These are phyloP conservation scores for Amanita exitialis DNA, from an alignment of 768 basidiomycete species.

Conservation along the genomic window DNA sequence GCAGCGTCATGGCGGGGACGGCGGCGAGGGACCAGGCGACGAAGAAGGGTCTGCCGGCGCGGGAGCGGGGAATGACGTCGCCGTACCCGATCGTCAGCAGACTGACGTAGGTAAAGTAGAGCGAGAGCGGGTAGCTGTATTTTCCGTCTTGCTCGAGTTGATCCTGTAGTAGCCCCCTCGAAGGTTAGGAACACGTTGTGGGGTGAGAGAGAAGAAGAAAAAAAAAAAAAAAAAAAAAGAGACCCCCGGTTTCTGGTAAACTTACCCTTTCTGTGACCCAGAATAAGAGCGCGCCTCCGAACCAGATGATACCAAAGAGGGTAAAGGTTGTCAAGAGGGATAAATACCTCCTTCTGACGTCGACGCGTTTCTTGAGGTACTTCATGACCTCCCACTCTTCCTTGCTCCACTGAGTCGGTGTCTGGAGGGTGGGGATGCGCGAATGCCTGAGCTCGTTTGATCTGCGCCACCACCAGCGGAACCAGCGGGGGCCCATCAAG, in stretches of 20 bases:
- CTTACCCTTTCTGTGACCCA: slow-evolving; percentile 24
- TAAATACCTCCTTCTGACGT: slow-evolving; percentile 17
- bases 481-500: background rate
- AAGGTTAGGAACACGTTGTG: too few relatives aligned
- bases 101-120: slow-evolving; percentile 29
- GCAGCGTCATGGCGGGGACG: slow-evolving; percentile 28
- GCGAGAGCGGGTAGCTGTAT: slow-evolving; percentile 26
- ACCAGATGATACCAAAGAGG: slow-evolving; percentile 21
- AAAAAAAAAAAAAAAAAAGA: too few relatives aligned
- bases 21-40: slow-evolving; percentile 31
- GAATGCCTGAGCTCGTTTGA: background rate
- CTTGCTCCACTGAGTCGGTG: slow-evolving; percentile 18
- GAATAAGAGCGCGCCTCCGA: slow-evolving; percentile 26
- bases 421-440: slow-evolving; percentile 12
- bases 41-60: slow-evolving; percentile 29
- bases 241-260: too few relatives aligned
- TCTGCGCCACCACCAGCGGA: background rate
- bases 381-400: slow-evolving; percentile 31
- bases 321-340: slow-evolving; percentile 19
- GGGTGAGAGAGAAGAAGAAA: too few relatives aligned
- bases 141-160: slow-evolving; percentile 14
- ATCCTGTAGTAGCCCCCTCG: too few relatives aligned
- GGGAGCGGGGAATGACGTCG: slow-evolving; percentile 25
- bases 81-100: slow-evolving; percentile 34
- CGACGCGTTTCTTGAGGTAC: slow-evolving; percentile 17